These are phyloP conservation scores for Globisporangium alternatum DNA, from an alignment of 352 stramenopile species.

Conservation along the genomic window DNA sequence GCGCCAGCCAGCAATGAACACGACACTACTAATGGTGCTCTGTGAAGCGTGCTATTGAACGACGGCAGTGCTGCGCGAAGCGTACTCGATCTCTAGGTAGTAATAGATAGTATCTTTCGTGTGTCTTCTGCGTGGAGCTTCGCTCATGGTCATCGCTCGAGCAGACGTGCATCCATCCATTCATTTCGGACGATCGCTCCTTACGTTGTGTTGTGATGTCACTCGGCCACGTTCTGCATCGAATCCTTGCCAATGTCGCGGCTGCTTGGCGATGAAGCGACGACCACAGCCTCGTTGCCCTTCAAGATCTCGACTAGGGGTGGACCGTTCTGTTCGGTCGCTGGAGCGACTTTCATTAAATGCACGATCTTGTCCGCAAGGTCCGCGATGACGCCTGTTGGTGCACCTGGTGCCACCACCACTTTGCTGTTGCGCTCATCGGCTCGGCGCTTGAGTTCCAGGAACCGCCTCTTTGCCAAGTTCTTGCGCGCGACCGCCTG, in stretches of 20 bases:
- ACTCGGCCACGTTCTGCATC: background rate
- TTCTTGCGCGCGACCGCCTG: constrained; percentile 26
- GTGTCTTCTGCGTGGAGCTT: background rate
- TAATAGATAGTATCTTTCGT: background rate
- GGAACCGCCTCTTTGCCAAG: constrained; percentile 24
- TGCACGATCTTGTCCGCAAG: constrained; percentile 14
- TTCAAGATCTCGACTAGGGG: constrained; percentile 6
- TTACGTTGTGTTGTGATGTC: background rate
- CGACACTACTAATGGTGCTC: background rate
- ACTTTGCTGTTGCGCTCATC: background rate
- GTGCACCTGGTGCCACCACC: background rate
- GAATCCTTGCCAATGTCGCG: background rate
- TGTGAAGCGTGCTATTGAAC: background rate
- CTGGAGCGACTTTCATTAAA: constrained; percentile 19
- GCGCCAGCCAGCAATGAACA: background rate
- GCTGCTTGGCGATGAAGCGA: background rate
- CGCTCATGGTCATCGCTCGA: background rate
- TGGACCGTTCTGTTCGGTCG: background rate
- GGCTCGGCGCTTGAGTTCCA: constrained; percentile 18
- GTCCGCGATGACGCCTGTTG: constrained; percentile 5
- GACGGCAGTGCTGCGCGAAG: background rate
- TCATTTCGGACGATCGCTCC: background rate
- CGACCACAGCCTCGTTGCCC: background rate
- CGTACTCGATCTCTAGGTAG: background rate
- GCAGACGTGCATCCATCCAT: background rate